phyloP scores from a whole-genome alignment of 176 grass and related monocot species.

The Hordeum marinum region DNA sequence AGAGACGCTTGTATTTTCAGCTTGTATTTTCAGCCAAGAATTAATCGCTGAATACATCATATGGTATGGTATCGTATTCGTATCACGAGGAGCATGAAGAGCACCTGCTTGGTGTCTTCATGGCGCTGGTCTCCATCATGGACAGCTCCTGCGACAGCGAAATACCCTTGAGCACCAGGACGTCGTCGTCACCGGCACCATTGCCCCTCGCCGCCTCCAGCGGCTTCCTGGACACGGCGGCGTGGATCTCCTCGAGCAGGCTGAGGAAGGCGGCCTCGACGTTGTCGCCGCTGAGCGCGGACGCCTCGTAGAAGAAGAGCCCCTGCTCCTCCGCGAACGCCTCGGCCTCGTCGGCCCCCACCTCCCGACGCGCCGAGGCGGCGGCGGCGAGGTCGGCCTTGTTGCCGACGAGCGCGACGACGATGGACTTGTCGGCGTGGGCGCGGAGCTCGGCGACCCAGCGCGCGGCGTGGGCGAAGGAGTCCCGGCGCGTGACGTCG shows the following conservation, averaged over 20 bases:
- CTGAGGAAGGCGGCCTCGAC: slow-evolving; percentile 64
- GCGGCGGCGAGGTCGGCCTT: slow-evolving; percentile 52
- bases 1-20: not conserved
- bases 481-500: slow-evolving; percentile 56
- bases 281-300: slow-evolving; percentile 75
- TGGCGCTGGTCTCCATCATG: slow-evolving; percentile 77
- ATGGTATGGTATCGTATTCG: too few species aligned
- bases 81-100: slow-evolving; percentile 43
- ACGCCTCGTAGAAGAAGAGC: slow-evolving; percentile 85
- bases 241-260: slow-evolving; percentile 60
- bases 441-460: slow-evolving; percentile 75
- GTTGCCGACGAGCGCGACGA: slow-evolving; percentile 84
- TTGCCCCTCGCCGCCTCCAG: slow-evolving; percentile 17
- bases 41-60: not conserved
- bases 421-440: slow-evolving; percentile 73
- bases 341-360: slow-evolving; percentile 40
- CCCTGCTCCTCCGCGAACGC: slow-evolving; percentile 84
- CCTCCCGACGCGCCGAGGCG: not conserved
- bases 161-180: slow-evolving; percentile 52
- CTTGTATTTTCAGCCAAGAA: not conserved
- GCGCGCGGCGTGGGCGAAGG: slow-evolving; percentile 51
- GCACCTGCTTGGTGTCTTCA: slow-evolving; percentile 50
- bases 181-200: not conserved
- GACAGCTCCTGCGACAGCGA: slow-evolving; percentile 44
- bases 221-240: slow-evolving; percentile 48